Conservation (phyloP, 1,139 yeast genomes). For the Torulaspora pretoriensis region DNA sequence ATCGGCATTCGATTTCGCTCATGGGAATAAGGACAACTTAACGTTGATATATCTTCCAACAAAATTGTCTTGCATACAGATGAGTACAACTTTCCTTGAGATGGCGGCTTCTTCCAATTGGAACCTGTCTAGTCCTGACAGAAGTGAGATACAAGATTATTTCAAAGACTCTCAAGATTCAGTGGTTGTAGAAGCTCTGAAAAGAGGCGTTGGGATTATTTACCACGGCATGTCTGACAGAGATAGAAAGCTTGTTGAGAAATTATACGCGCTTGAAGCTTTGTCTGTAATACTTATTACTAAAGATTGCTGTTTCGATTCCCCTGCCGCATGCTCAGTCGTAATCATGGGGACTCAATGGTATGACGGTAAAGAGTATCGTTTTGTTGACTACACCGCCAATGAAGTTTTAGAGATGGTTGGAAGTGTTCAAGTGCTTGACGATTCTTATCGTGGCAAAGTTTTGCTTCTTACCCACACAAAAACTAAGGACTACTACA, state of each 20-base stretch:
- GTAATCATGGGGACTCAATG: slow-evolving; percentile 67
- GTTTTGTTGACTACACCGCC: slow-evolving; percentile 65
- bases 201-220: slow-evolving; percentile 64
- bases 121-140: slow-evolving; percentile 38
- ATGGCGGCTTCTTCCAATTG: slow-evolving; percentile 38
- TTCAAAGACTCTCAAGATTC: slow-evolving; percentile 47
- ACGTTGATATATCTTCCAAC: slow-evolving; percentile 53
- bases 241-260: slow-evolving; percentile 55
- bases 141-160: slow-evolving; percentile 43
- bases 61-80: slow-evolving; percentile 52
- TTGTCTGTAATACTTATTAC: slow-evolving; percentile 56
- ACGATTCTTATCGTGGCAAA: slow-evolving; percentile 36
- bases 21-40: slow-evolving; percentile 1
- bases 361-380: slow-evolving; percentile 69
- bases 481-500: slow-evolving; percentile 58
- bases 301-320: slow-evolving; percentile 48
- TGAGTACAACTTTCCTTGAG: slow-evolving; percentile 45
- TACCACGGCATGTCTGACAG: slow-evolving; percentile 54
- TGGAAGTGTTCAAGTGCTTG: slow-evolving; percentile 48
- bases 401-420: slow-evolving; percentile 68
- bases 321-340: slow-evolving; percentile 54
- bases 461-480: slow-evolving; percentile 57
- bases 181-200: slow-evolving; percentile 43
- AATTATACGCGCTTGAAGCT: slow-evolving; percentile 47
- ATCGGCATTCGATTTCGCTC: slow-evolving; percentile 42